Evolutionary conservation across 257 asterid species (phyloP).

Genomic region (Coffea eugenioides): DNA sequence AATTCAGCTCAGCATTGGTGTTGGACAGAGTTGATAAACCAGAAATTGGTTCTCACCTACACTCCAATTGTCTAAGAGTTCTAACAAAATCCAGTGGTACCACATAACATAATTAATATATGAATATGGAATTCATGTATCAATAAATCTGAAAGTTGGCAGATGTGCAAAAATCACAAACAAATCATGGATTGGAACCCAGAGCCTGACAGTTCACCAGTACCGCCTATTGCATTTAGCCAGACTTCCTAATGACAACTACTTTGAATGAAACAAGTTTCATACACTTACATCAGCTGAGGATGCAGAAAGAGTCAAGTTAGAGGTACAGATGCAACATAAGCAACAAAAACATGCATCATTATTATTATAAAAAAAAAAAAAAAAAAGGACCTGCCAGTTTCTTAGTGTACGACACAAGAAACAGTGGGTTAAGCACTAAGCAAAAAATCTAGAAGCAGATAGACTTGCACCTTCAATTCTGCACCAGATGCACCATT

Average conservation of each 20-base stretch:
- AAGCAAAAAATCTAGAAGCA: background rate
- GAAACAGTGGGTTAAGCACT: background rate
- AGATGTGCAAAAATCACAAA: background rate
- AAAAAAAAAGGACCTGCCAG: background rate
- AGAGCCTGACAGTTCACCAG: background rate
- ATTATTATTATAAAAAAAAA: background rate
- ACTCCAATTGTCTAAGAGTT: background rate
- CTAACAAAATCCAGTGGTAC: background rate
- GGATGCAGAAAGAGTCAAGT: background rate
- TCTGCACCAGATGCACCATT: slow-evolving; percentile 95
- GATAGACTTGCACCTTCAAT: slow-evolving; percentile 54
- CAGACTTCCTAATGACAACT: background rate
- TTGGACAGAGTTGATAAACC: background rate
- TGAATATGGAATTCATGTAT: background rate
- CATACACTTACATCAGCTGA: background rate
- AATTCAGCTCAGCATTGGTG: background rate
- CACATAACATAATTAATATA: background rate
- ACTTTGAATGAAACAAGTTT: background rate
- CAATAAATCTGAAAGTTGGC: background rate
- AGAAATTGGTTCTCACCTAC: background rate
- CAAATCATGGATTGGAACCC: background rate
- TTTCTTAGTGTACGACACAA: background rate
- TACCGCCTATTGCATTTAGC: background rate
- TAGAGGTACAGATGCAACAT: background rate
- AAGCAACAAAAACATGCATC: background rate